phyloP scores from a whole-genome alignment of 495 filamentous ascomycete species.

The Ramalina peruviana region DNA sequence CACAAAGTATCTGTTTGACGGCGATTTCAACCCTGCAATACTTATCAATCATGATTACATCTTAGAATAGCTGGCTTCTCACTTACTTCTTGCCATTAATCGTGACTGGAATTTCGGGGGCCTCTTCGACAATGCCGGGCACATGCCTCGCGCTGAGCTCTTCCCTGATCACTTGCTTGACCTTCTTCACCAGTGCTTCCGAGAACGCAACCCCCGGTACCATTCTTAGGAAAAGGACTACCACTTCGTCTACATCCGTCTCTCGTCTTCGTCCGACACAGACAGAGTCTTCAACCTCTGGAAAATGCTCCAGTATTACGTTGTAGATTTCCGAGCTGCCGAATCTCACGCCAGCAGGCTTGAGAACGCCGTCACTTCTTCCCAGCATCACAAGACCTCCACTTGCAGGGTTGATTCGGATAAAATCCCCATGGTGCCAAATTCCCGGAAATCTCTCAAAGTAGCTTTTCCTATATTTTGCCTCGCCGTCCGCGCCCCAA shows the following conservation, averaged over 20 bases:
- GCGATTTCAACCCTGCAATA: constrained; percentile 60
- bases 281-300: constrained; percentile 64
- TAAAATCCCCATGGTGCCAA: constrained; percentile 95
- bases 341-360: constrained; percentile 77
- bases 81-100: constrained; percentile 78
- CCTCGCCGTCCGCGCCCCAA: constrained; percentile 57
- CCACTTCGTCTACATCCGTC: constrained; percentile 66
- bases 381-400: constrained; percentile 78
- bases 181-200: constrained; percentile 37
- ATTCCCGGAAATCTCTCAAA: constrained; percentile 67
- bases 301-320: constrained; percentile 67
- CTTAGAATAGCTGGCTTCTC: neutral
- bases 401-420: constrained; percentile 58
- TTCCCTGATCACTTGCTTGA: constrained; percentile 49
- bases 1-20: constrained; percentile 88
- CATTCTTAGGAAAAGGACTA: constrained; percentile 77
- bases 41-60: neutral
- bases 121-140: constrained; percentile 64
- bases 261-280: constrained; percentile 68
- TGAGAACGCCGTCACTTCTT: constrained; percentile 79
- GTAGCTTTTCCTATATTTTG: constrained; percentile 68
- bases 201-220: constrained; percentile 35
- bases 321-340: constrained; percentile 90
- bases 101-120: constrained; percentile 72
- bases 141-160: constrained; percentile 80